Base-by-base conservation (phyloP, 2,329 filamentous ascomycete genomes). In the Trichophyton benhamiae region DNA sequence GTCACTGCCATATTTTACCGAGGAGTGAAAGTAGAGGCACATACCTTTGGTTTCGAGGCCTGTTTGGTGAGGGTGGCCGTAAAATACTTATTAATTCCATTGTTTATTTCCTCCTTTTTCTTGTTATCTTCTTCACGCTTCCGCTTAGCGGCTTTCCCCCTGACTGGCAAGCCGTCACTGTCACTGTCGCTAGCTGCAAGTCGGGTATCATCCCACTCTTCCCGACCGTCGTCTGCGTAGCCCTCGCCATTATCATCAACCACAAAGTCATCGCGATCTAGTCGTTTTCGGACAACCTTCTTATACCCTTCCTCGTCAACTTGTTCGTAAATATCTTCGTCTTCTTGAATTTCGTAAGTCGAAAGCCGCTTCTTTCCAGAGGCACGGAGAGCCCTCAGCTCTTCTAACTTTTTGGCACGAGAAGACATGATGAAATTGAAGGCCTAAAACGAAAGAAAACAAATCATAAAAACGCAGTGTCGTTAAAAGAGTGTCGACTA, bases 261-360 rank as follows among this genome's bases (percentile, higher is more conserved):
- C 59, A 99, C 92, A 70, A 99, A 99, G 76, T 99, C 94, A 69
- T 99, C 94, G 69, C 95, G 82, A 71, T 97, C 89, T 59, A 99
- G 80, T 55, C 94, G 87, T 61, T 87, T 85, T 48, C 94, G 84
- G 13, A 99, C 91, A 66, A 97, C 87, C 73, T 95, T 95, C 79
- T 96, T 96, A 80, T 99, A 99, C 59, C 89, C 88, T 70, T 94
- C 92, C 69, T 99, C 94, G 71, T 97, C 91, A 57, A 99, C 91
- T 69, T 95, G 91, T 65, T 97, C 94, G 77, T 97, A 99, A 52
- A 99, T 79, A 67, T 89, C 85, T 66, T 87, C 83, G 68, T 89
- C 87, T 65, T 97, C 87, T 68, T 90, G 83, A 64, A 96, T 84
- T 75, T 96, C 80, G 77, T 97, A 99, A 63, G 83, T 85, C 68